These are phyloP conservation scores for Russula sp. DNA, from an alignment of 768 basidiomycete genomes.

Conservation along the genomic window DNA sequence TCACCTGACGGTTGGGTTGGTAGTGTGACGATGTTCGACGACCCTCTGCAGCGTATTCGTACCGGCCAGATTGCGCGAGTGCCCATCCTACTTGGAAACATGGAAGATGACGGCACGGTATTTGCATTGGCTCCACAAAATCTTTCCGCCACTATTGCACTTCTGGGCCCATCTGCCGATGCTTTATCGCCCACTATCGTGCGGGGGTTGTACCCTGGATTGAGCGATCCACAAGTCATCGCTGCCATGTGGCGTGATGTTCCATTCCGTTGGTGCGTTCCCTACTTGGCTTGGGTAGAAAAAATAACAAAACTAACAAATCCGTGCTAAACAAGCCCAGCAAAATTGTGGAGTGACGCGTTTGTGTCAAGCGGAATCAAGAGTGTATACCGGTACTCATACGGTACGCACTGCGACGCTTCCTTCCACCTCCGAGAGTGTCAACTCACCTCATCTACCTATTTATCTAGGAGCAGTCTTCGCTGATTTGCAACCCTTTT, in stretches of 20 bases:
- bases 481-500: not conserved
- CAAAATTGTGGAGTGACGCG: slow-evolving; percentile 16
- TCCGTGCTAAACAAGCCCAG: not conserved
- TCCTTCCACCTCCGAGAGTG: no score
- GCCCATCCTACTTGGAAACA: slow-evolving; percentile 13
- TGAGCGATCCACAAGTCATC: slow-evolving; percentile 4
- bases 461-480: slow-evolving; percentile 2
- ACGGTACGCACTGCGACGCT: not conserved
- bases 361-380: slow-evolving; percentile 2
- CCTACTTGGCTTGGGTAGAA: no score
- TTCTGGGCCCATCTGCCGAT: not conserved
- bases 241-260: slow-evolving; percentile 3
- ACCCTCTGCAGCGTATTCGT: slow-evolving; percentile 13
- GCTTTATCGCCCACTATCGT: not conserved
- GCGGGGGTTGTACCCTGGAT: slow-evolving; percentile 1
- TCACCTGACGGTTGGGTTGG: not conserved
- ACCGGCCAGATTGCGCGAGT: not conserved
- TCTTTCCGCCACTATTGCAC: not conserved
- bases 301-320: no score
- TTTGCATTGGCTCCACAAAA: not conserved
- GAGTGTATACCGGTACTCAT: slow-evolving; percentile 14
- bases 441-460: not conserved
- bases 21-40: slow-evolving; percentile 8
- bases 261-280: not conserved
- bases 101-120: slow-evolving; percentile 7